Evolutionary conservation across 768 basidiomycete genomes (phyloP).

Genomic region (Pleurotus salmoneostramineus): DNA sequence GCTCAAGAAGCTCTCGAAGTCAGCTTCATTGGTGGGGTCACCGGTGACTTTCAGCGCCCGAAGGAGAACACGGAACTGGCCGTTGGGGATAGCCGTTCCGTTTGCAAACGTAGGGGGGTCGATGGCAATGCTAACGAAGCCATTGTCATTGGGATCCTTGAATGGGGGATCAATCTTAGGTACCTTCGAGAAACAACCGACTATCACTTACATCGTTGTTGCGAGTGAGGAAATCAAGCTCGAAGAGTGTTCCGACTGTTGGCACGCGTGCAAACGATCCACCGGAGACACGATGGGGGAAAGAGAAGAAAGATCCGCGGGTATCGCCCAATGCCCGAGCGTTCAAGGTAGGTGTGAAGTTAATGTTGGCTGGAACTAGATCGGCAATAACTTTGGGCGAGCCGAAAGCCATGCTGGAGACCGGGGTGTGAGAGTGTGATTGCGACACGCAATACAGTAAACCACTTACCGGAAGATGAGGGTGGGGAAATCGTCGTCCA

Average conservation of each 20-base stretch:
- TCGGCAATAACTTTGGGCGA: conserved; percentile 43
- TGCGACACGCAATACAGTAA: background rate
- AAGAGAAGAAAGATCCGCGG: conserved; percentile 30
- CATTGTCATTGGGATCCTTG: conserved; percentile 23
- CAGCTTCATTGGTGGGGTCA: conserved; percentile 32
- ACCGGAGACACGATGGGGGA: conserved; percentile 20
- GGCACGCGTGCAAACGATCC: conserved; percentile 4
- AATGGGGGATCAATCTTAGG: background rate
- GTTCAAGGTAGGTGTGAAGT: conserved; percentile 21
- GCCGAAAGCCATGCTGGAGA: conserved; percentile 42
- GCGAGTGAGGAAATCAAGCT: conserved; percentile 43
- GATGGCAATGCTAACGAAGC: conserved; percentile 24
- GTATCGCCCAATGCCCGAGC: conserved; percentile 3
- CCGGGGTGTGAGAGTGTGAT: background rate
- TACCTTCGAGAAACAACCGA: background rate
- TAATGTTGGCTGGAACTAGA: conserved; percentile 39
- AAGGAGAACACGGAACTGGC: conserved; percentile 34
- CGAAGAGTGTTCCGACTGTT: conserved; percentile 43
- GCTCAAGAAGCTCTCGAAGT: conserved; percentile 45
- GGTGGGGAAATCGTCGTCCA: conserved; percentile 34
- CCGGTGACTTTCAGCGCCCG: conserved; percentile 40
- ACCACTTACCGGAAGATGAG: conserved; percentile 31
- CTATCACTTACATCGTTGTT: conserved; percentile 34
- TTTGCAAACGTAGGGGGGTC: conserved; percentile 33
- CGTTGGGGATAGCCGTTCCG: conserved; percentile 38